Conservation (phyloP, 2,329 filamentous ascomycete species). For the Penicillium frequentans region DNA sequence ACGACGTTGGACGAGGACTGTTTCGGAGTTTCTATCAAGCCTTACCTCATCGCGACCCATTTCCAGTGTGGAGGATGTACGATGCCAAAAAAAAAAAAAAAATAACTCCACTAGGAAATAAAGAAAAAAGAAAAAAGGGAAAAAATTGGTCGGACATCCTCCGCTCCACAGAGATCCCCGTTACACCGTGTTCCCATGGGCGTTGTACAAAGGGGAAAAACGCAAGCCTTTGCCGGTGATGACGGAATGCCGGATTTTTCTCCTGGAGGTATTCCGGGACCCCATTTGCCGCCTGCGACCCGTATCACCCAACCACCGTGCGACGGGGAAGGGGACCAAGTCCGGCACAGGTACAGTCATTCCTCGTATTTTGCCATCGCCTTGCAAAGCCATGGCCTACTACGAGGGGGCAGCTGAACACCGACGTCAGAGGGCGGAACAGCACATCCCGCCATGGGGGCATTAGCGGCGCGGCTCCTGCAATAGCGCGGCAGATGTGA, state of each 20-base stretch:
- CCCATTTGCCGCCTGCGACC: conserved; percentile 14
- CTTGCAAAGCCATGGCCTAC: conserved; percentile 11
- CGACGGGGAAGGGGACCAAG: conserved; percentile 5
- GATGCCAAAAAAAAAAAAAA: not conserved
- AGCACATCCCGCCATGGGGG: conserved; percentile 18
- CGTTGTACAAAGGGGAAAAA: not conserved
- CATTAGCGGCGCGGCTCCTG: conserved; percentile 27
- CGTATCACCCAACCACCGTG: conserved; percentile 13
- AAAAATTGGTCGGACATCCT: not conserved
- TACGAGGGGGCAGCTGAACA: conserved; percentile 14
- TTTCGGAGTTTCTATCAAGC: not conserved
- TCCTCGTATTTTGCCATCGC: conserved; percentile 10
- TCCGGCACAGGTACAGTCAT: not conserved
- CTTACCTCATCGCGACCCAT: conserved; percentile 6
- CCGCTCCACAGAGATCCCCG: not conserved
- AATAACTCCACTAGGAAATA: not conserved
- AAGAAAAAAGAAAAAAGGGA: not conserved
- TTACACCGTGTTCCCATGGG: not conserved
- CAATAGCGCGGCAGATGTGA: conserved; percentile 25
- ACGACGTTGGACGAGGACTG: conserved; percentile 1
- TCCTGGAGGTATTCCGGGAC: not conserved
- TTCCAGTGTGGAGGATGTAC: conserved; percentile 13
- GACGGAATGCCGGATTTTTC: conserved; percentile 8
- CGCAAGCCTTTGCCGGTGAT: not conserved
- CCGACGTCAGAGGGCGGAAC: conserved; percentile 31